phyloP scores from a whole-genome alignment of 768 basidiomycete species.

The Tricholoma bakamatsutake region DNA sequence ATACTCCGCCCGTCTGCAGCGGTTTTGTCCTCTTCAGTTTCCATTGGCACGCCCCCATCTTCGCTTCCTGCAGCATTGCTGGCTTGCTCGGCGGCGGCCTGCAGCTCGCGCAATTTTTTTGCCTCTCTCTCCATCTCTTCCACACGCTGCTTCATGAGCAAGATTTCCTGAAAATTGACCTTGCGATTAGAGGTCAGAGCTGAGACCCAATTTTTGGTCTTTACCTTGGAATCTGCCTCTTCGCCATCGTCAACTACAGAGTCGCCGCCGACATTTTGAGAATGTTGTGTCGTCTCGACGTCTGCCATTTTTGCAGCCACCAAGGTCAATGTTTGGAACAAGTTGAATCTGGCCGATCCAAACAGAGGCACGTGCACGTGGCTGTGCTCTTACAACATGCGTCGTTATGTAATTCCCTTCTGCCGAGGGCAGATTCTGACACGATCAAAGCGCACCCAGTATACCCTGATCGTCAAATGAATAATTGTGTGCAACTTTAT shows the following conservation, averaged over 20 bases:
- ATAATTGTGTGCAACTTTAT: too few relatives aligned
- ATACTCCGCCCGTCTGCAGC: constrained; percentile 81
- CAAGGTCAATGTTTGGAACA: constrained; percentile 13
- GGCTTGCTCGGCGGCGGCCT: constrained; percentile 67
- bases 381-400: constrained; percentile 1
- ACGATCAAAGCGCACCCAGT: too few relatives aligned
- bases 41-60: constrained; percentile 48
- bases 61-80: constrained; percentile 41
- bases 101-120: constrained; percentile 79
- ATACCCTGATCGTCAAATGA: too few relatives aligned
- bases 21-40: constrained; percentile 81
- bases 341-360: constrained; percentile 12
- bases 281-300: constrained; percentile 39
- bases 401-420: too few relatives aligned
- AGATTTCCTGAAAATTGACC: constrained; percentile 59
- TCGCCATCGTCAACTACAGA: constrained; percentile 50
- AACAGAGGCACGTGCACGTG: constrained; percentile 19
- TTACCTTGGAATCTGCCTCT: constrained; percentile 59
- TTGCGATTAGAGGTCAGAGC: constrained; percentile 7
- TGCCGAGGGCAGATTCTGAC: too few relatives aligned
- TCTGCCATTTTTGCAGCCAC: constrained; percentile 38
- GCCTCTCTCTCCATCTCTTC: constrained; percentile 94
- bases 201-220: constrained; percentile 5
- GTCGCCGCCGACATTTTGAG: constrained; percentile 29
- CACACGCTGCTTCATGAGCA: constrained; percentile 87